Evolutionary conservation across 2,329 filamentous ascomycete species (phyloP).

Genomic region (Stachybotrys chlorohalonatus): DNA sequence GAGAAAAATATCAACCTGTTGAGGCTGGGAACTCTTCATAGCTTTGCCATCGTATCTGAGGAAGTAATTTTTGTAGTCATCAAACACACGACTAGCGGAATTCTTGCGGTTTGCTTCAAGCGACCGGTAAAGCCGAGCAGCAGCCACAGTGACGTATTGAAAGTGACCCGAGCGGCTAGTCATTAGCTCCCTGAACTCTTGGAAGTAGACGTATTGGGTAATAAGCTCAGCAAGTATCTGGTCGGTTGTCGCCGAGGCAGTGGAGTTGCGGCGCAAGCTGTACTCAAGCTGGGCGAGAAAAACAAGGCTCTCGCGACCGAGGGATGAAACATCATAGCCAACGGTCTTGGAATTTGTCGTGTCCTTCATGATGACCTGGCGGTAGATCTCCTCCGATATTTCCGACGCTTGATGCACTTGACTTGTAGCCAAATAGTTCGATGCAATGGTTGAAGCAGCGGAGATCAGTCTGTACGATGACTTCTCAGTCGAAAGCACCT

Average conservation of each 20-base stretch:
- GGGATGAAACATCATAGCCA: slow-evolving; percentile 22
- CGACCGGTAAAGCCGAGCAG: slow-evolving; percentile 23
- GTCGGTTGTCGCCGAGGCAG: slow-evolving; percentile 23
- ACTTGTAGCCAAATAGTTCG: slow-evolving; percentile 23
- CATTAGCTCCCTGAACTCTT: slow-evolving; percentile 25
- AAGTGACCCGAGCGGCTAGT: slow-evolving; percentile 24
- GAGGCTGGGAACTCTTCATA: slow-evolving; percentile 13
- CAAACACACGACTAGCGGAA: slow-evolving; percentile 16
- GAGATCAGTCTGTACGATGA: slow-evolving; percentile 16
- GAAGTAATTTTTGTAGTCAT: slow-evolving; percentile 22
- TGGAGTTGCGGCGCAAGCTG: slow-evolving; percentile 18
- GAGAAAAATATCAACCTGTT: slow-evolving; percentile 20
- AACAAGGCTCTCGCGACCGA: slow-evolving; percentile 24
- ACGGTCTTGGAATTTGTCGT: slow-evolving; percentile 13
- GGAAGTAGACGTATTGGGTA: slow-evolving; percentile 30
- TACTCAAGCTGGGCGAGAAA: slow-evolving; percentile 37
- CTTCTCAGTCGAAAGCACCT: slow-evolving; percentile 23
- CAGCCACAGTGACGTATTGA: slow-evolving; percentile 22
- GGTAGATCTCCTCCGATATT: slow-evolving; percentile 25
- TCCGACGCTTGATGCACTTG: slow-evolving; percentile 21
- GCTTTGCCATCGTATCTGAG: slow-evolving; percentile 18
- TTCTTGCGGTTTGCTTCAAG: slow-evolving; percentile 14
- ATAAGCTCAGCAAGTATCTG: slow-evolving; percentile 33
- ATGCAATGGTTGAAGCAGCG: slow-evolving; percentile 24
- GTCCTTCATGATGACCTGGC: slow-evolving; percentile 27